phyloP scores from a whole-genome alignment of 768 basidiomycete genomes.

The Leccinum imitatum region DNA sequence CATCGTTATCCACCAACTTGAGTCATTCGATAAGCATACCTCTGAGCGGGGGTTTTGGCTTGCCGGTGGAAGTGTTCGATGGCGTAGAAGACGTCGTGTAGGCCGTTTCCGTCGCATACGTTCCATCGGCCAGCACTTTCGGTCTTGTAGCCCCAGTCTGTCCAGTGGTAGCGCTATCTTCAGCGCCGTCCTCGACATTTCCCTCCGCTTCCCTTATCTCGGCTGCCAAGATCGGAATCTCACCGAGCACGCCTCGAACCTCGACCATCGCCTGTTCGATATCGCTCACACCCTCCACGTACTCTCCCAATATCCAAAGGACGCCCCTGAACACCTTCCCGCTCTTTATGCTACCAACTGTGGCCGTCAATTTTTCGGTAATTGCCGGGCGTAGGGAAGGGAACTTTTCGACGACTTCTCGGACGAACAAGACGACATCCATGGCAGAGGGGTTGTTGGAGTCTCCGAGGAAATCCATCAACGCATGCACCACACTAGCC shows the following conservation, averaged over 20 bases:
- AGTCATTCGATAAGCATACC: conserved; percentile 40
- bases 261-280: conserved; percentile 75
- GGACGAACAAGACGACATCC: conserved; percentile 88
- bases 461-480: conserved; percentile 94
- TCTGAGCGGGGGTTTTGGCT: conserved; percentile 89
- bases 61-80: conserved; percentile 75
- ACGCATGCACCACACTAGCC: conserved; percentile 88
- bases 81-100: conserved; percentile 58
- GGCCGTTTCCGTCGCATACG: conserved; percentile 96
- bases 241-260: conserved; percentile 84
- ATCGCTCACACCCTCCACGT: conserved; percentile 65
- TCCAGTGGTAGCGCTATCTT: conserved; percentile 36
- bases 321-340: conserved; percentile 97
- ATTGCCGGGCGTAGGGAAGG: conserved; percentile 80
- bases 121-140: conserved; percentile 91
- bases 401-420: conserved; percentile 98
- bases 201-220: conserved; percentile 76
- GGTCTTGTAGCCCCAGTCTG: conserved; percentile 53
- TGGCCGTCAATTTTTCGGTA: conserved; percentile 78
- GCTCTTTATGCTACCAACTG: conserved; percentile 86
- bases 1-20: background rate
- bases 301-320: conserved; percentile 98
- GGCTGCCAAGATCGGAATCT: conserved; percentile 94
- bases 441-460: conserved; percentile 93
- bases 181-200: conserved; percentile 48